Conservation (phyloP, 1,284 basidiomycete genomes). For the Cryptococcus deneoformans region DNA sequence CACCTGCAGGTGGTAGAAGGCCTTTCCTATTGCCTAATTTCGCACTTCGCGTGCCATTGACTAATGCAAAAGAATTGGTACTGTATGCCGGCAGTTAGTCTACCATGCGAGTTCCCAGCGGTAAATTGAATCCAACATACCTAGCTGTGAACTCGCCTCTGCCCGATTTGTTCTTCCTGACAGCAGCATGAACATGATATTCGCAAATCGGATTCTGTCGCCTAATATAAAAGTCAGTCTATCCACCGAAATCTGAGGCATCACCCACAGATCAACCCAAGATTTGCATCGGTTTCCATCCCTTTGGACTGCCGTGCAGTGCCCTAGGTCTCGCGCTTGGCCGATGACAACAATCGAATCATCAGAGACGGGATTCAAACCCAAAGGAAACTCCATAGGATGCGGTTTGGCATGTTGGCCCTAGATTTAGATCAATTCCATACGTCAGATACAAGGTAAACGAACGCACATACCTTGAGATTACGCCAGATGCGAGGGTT, state of each 20-base stretch:
- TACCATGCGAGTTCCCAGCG: too few relatives aligned
- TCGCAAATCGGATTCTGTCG: constrained; percentile 66
- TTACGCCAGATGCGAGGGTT: constrained; percentile 86
- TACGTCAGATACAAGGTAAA: neutral
- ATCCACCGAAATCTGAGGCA: neutral
- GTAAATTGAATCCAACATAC: constrained; percentile 46
- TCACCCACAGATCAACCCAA: constrained; percentile 77
- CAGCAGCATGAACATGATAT: constrained; percentile 76
- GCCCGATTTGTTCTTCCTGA: constrained; percentile 66
- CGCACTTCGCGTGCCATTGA: too few relatives aligned
- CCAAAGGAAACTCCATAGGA: constrained; percentile 75
- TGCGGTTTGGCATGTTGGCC: constrained; percentile 55
- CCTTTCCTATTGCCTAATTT: constrained; percentile 32
- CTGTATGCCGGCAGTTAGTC: too few relatives aligned
- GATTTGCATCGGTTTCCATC: constrained; percentile 77
- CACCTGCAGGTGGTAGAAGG: constrained; percentile 35
- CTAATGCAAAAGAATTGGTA: constrained; percentile 3
- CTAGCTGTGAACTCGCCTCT: constrained; percentile 79
- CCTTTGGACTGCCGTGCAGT: constrained; percentile 69
- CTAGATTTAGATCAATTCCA: constrained; percentile 6
- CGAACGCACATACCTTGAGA: constrained; percentile 60
- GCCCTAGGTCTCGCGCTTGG: constrained; percentile 76
- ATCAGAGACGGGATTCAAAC: constrained; percentile 77
- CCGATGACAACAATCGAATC: constrained; percentile 81
- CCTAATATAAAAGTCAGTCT: too few relatives aligned